A percentile compares a stretch with the other conserved stretches of the same genome.
Evolutionary conservation across 768 basidiomycete genomes (phyloP).

Genomic region (Hemileccinum rubropunctum): DNA sequence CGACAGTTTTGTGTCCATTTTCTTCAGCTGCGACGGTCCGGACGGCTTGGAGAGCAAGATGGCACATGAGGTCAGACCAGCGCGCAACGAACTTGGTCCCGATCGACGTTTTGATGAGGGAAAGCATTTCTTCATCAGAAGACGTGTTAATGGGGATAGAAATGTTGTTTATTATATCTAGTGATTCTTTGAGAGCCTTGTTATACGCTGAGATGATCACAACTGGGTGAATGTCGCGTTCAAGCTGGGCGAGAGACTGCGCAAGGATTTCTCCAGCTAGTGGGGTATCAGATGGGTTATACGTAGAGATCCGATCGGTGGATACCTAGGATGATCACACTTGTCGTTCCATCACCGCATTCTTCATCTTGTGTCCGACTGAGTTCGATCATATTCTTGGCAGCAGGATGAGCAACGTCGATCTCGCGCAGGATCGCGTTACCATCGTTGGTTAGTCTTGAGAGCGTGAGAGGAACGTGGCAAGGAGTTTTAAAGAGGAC

Average conservation of each 20-base stretch:
- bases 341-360: constrained; percentile 97
- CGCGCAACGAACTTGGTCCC: constrained; percentile 97
- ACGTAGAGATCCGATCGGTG: neutral
- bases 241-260: constrained; percentile 87
- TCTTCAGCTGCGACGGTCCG: constrained; percentile 82
- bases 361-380: constrained; percentile 98
- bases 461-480: neutral
- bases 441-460: constrained; percentile 95
- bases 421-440: constrained; percentile 98
- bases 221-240: constrained; percentile 97
- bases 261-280: constrained; percentile 95
- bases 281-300: neutral
- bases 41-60: constrained; percentile 88
- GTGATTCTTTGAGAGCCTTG: constrained; percentile 89
- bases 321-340: constrained; percentile 94
- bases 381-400: constrained; percentile 99
- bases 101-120: constrained; percentile 96
- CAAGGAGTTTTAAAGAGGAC: neutral
- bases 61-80: constrained; percentile 98
- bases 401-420: constrained; percentile 97
- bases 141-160: constrained; percentile 86
- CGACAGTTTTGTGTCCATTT: constrained; percentile 80
- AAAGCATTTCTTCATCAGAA: constrained; percentile 88
- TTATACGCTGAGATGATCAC: constrained; percentile 99
- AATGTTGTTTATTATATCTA: constrained; percentile 84